phyloP scores from a whole-genome alignment of 495 filamentous ascomycete species.

The Lophiostoma macrostomum region DNA sequence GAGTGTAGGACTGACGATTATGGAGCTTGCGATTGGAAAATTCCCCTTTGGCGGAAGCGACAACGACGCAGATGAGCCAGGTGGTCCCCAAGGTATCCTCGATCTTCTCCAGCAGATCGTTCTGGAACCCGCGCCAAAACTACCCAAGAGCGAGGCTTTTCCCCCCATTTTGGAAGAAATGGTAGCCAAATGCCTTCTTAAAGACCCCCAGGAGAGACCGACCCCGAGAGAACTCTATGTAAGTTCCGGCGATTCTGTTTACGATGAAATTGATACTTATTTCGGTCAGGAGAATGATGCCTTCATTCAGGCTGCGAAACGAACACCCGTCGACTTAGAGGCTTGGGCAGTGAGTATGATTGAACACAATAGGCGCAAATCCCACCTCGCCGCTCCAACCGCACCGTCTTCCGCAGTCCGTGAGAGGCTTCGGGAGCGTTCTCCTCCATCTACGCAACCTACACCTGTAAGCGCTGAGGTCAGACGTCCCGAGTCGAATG shows the following conservation, averaged over 20 bases:
- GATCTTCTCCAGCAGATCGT: slow-evolving; percentile 97
- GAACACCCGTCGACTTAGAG: slow-evolving; percentile 85
- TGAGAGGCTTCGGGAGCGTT: slow-evolving; percentile 28
- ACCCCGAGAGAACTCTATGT: slow-evolving; percentile 84
- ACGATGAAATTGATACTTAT: neutral
- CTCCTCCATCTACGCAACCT: slow-evolving; percentile 5
- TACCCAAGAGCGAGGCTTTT: slow-evolving; percentile 97
- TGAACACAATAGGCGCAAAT: slow-evolving; percentile 87
- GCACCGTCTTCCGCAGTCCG: slow-evolving; percentile 23
- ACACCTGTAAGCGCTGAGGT: slow-evolving; percentile 13
- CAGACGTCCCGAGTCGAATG: slow-evolving; percentile 18
- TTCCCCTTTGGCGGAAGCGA: slow-evolving; percentile 85
- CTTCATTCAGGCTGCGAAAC: slow-evolving; percentile 91
- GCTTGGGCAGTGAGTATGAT: slow-evolving; percentile 89
- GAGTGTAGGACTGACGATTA: slow-evolving; percentile 93
- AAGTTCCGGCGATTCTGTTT: slow-evolving; percentile 35
- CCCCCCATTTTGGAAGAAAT: slow-evolving; percentile 91
- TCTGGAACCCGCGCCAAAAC: slow-evolving; percentile 85
- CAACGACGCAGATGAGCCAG: slow-evolving; percentile 65
- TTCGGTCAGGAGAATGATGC: slow-evolving; percentile 71
- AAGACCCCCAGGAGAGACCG: slow-evolving; percentile 79
- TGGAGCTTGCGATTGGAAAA: slow-evolving; percentile 94
- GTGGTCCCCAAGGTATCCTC: slow-evolving; percentile 85
- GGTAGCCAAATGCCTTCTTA: slow-evolving; percentile 91
- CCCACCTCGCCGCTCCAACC: slow-evolving; percentile 60